Evolutionary conservation across 1,284 basidiomycete species (phyloP), one percentile per base, ranked within the genome.

Genomic region (Wolfiporia cocos): DNA sequence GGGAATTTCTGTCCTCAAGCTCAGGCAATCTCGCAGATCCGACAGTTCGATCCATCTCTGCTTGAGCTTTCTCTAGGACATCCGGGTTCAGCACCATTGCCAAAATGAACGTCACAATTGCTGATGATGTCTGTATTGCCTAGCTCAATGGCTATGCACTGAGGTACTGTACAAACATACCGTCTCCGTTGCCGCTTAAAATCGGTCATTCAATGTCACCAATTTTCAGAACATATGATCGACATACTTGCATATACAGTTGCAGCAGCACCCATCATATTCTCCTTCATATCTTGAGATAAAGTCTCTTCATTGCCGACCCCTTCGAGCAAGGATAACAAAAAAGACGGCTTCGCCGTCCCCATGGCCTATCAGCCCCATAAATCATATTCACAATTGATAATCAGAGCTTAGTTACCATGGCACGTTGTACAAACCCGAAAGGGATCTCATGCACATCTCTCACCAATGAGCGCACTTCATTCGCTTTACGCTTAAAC

Each of bases 221-320:
- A n/a, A n/a, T n/a, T n/a, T n/a, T n/a, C n/a, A n/a, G n/a, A 28
- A 14, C 26, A 28, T 28, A 28, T 7, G 26, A 28, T 28, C 14
- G 26, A 28, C 26, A 9, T 14, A 28, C 14, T 28, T 28, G 14
- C 26, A 7, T 70, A 75, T 33, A 78, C 57, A 6, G 69, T 71
- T 10, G 70, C 75, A 33, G 74, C 73, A 19, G 71, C 68, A 28
- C 74, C 73, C 59, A 71, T 75, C 52, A 78, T 76, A 54, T 75
- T 73, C 44, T 50, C 75, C 74, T 40, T 74, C 73, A 15, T 49
- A 42, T 12, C 44, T 39, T 2, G 50, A 45, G 22, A 49, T n/a
- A n/a, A n/a, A n/a, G n/a, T n/a, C n/a, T n/a, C n/a, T n/a, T n/a
- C n/a, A 39, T 17, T 31, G 44, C 21, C 46, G 44, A 39, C 14